These are phyloP conservation scores for Ceraceosorus bombacis DNA, from an alignment of 1,284 basidiomycete genomes.

Conservation along the genomic window DNA sequence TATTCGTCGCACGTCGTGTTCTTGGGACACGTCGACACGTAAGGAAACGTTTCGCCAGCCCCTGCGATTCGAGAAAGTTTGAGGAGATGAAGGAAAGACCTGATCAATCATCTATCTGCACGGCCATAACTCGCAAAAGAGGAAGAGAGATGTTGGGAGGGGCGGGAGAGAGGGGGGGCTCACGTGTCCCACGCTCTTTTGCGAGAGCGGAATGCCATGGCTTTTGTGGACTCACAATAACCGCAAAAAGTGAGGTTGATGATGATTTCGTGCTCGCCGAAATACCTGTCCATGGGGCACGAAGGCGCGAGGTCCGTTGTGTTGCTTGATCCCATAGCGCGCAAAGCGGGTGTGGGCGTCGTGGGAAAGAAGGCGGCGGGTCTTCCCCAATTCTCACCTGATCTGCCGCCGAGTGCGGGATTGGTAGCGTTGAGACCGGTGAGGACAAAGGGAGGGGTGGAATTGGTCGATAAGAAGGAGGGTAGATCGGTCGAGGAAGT, in stretches of 20 bases:
- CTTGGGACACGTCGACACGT: slow-evolving; percentile 10
- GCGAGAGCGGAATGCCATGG: no score
- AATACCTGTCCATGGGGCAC: slow-evolving; percentile 25
- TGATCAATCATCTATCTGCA: not conserved
- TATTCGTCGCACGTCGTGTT: slow-evolving; percentile 26
- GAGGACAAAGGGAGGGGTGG: slow-evolving; percentile 8
- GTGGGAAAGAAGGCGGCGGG: slow-evolving; percentile 34
- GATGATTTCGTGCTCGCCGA: slow-evolving; percentile 24
- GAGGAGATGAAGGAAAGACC: not conserved
- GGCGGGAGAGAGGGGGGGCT: no score
- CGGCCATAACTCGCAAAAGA: no score
- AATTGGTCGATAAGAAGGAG: slow-evolving; percentile 8
- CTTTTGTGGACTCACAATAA: slow-evolving; percentile 14
- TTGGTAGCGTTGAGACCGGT: not conserved
- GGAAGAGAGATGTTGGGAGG: no score
- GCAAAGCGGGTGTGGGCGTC: no score
- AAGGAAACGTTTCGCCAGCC: slow-evolving; percentile 25
- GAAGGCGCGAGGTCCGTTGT: not conserved
- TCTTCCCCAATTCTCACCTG: slow-evolving; percentile 21
- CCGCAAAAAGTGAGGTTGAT: slow-evolving; percentile 44
- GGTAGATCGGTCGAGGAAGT: slow-evolving; percentile 19
- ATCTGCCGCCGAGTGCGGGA: slow-evolving; percentile 5
- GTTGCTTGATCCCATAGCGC: no score
- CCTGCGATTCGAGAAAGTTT: not conserved
- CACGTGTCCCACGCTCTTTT: no score